Base-by-base conservation (phyloP, 805 yeast genomes). In the Kuraishia capsulata region DNA sequence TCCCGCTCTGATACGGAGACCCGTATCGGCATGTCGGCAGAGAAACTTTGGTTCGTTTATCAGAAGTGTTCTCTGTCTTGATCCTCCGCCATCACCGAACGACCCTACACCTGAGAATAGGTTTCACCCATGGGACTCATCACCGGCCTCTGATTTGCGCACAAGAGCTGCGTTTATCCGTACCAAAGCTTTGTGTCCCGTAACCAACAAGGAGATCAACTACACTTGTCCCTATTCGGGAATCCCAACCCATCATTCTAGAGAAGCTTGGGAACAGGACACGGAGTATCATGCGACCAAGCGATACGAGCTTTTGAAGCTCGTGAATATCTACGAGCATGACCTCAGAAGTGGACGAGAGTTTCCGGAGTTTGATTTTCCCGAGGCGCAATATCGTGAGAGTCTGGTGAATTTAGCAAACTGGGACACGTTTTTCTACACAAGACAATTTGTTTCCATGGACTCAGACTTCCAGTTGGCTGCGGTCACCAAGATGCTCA, bases 381-480 rank as follows among this genome's bases (percentile, higher is more conserved):
- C 98, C 5, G 78, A 75, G 3, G 71, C 67, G 13, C 94, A 84
- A 59, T 83, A 79, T 38, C 68, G 66, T 37, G 97, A 89, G 54
- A 78, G 79, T 44, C 62, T 71, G 43, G 76, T 88, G 43, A 88
- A 87, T 55, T 74, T 87, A 55, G 67, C 78, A 36, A 79, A 74
- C 57, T 92, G 98, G 98, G 97, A 92, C 60, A 68, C 92, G 8
- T 90, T 77, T 52, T 81, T 92, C 55, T 92, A 90, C 60, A 90
- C 97, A 0, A 73, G 98, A 57, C 82, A 82, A 50, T 92, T 86
- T 57, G 81, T 78, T 51, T 90, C 97, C 4, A 90, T 92, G 97
- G 96, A 92, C 60, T 84, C 96, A 4, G 96, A 89, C 59, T 90
- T 86, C 65, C 94, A 90, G 59, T 67, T 90, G 54, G 97, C 97